phyloP scores from a whole-genome alignment of 2,329 filamentous ascomycete species.

The Penicillium palitans region DNA sequence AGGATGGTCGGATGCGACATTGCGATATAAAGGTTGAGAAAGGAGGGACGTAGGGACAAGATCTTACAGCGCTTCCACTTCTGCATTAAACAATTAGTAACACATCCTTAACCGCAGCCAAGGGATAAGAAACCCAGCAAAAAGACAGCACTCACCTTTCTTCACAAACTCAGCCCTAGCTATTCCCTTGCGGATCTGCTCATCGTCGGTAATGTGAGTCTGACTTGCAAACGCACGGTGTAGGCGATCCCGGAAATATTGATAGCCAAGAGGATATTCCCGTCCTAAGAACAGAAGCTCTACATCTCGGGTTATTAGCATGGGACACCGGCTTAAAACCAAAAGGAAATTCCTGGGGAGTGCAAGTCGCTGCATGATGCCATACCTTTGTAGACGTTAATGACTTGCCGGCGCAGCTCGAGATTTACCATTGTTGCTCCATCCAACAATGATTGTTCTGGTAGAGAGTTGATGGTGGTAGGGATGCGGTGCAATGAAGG shows the following conservation, averaged over 20 bases:
- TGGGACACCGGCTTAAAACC: background rate
- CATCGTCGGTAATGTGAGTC: slow-evolving; percentile 67
- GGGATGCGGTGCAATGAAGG: background rate
- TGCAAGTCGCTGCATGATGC: background rate
- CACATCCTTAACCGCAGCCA: background rate
- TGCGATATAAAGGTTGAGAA: background rate
- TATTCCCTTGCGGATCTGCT: slow-evolving; percentile 73
- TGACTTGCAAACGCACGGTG: slow-evolving; percentile 85
- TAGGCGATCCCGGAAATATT: slow-evolving; percentile 76
- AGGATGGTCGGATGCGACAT: background rate
- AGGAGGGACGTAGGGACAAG: background rate
- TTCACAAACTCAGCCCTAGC: slow-evolving; percentile 81
- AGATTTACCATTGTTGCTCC: slow-evolving; percentile 48
- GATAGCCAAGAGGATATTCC: slow-evolving; percentile 82
- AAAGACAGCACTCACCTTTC: slow-evolving; percentile 62
- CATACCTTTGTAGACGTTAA: slow-evolving; percentile 83
- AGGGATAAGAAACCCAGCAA: background rate
- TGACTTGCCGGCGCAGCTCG: slow-evolving; percentile 72
- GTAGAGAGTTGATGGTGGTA: background rate
- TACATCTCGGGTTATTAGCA: slow-evolving; percentile 37
- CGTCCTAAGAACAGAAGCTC: slow-evolving; percentile 82
- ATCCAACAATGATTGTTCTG: background rate
- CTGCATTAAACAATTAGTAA: slow-evolving; percentile 47
- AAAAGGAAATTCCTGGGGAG: background rate
- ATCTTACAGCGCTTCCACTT: slow-evolving; percentile 86